phyloP scores from a whole-genome alignment of 2,329 filamentous ascomycete species.

The Chaetomium olivaceum region DNA sequence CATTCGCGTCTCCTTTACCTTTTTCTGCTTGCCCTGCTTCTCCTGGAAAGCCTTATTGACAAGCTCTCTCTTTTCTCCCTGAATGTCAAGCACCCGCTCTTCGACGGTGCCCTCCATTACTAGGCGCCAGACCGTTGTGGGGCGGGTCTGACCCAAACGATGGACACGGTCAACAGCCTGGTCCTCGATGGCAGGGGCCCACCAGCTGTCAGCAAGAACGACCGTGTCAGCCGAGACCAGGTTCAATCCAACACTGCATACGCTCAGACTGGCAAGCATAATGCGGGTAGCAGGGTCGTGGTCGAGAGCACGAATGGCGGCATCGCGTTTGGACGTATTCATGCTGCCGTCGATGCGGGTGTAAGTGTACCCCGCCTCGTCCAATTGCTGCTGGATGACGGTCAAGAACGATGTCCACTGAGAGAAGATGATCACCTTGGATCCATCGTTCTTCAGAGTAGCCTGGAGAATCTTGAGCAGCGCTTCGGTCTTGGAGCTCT shows the following conservation, averaged over 20 bases:
- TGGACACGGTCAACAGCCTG: constrained; percentile 89
- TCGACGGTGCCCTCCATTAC: constrained; percentile 81
- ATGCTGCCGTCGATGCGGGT: constrained; percentile 81
- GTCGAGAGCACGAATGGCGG: constrained; percentile 67
- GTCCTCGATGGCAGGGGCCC: constrained; percentile 90
- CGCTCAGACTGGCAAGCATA: constrained; percentile 77
- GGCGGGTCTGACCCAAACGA: constrained; percentile 76
- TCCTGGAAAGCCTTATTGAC: constrained; percentile 80
- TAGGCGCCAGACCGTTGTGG: constrained; percentile 77
- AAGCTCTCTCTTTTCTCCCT: constrained; percentile 74
- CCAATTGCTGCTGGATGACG: constrained; percentile 69
- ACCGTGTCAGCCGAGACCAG: constrained; percentile 84
- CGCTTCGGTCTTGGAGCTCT: constrained; percentile 81
- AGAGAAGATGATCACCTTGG: constrained; percentile 73
- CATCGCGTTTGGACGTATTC: constrained; percentile 68
- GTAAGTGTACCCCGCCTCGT: constrained; percentile 60
- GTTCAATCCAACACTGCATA: constrained; percentile 84
- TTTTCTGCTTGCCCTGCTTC: constrained; percentile 55
- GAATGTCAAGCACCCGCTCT: constrained; percentile 75
- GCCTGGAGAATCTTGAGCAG: constrained; percentile 74
- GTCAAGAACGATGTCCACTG: constrained; percentile 77
- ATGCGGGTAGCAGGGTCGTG: constrained; percentile 67
- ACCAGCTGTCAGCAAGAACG: constrained; percentile 81
- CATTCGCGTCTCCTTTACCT: constrained; percentile 58
- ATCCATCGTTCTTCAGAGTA: constrained; percentile 61